phyloP scores from a whole-genome alignment of 2,329 filamentous ascomycete genomes.

The Verticillium zaregamsianum region DNA sequence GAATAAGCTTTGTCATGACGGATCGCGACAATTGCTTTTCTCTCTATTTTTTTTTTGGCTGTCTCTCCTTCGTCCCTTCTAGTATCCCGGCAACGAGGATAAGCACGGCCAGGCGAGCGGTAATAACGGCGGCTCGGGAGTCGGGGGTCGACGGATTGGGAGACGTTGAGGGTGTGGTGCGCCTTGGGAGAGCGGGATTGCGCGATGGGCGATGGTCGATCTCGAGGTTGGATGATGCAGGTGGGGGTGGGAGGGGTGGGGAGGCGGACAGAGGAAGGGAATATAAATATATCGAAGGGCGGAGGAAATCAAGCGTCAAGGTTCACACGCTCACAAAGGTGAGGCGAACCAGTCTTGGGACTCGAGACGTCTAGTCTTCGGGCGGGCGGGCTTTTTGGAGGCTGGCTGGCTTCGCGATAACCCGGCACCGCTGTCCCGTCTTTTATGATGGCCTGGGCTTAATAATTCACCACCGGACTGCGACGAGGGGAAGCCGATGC shows the following conservation, averaged over 20 bases:
- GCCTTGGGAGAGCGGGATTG: constrained; percentile 2
- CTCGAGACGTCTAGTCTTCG: neutral
- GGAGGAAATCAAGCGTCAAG: neutral
- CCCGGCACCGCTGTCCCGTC: neutral
- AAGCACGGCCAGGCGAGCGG: neutral
- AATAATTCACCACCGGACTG: constrained; percentile 20
- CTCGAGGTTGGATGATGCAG: neutral
- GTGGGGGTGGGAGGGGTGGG: no score
- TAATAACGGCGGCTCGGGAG: neutral
- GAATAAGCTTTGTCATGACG: constrained; percentile 70
- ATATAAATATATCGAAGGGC: neutral
- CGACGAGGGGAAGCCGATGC: constrained; percentile 11
- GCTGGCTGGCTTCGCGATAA: neutral
- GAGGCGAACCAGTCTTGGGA: neutral
- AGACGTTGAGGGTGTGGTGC: neutral
- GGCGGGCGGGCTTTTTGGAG: neutral
- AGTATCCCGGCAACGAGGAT: neutral
- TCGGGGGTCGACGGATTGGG: neutral
- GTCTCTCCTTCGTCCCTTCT: no score
- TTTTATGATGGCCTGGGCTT: constrained; percentile 12
- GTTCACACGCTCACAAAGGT: neutral
- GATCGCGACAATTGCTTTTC: constrained; percentile 2
- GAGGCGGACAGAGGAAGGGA: neutral
- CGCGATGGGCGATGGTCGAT: neutral
- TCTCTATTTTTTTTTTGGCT: neutral